Evolutionary conservation across 768 basidiomycete genomes (phyloP).

Genomic region (Boletus barrowsii): DNA sequence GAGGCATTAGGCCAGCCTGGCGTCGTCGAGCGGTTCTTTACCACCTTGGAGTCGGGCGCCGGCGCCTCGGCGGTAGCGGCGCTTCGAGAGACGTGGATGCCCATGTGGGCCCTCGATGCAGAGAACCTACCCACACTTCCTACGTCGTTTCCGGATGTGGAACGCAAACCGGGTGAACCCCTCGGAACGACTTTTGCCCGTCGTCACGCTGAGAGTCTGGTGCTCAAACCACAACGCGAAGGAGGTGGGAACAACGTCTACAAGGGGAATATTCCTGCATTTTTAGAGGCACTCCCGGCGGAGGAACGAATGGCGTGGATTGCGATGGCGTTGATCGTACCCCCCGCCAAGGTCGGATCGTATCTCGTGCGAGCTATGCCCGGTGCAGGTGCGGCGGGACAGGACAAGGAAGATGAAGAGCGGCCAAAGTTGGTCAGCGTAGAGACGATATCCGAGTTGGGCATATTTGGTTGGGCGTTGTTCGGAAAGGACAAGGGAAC

Average conservation of each 20-base stretch:
- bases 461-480: conserved; percentile 86
- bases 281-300: conserved; percentile 59
- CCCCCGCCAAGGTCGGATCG: conserved; percentile 65
- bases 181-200: conserved; percentile 23
- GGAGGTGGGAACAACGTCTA: conserved; percentile 98
- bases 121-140: neutral
- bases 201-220: conserved; percentile 49
- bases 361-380: conserved; percentile 73
- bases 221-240: conserved; percentile 97
- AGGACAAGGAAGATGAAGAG: neutral
- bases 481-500: conserved; percentile 50
- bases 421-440: conserved; percentile 41
- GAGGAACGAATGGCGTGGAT: conserved; percentile 85
- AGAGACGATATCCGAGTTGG: conserved; percentile 85
- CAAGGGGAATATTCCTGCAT: conserved; percentile 72
- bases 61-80: conserved; percentile 35
- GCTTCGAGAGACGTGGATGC: conserved; percentile 79
- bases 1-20: conserved; percentile 76
- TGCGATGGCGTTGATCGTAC: conserved; percentile 88
- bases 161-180: conserved; percentile 9
- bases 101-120: conserved; percentile 74
- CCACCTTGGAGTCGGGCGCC: conserved; percentile 29
- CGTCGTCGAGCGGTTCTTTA: conserved; percentile 72
- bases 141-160: neutral
- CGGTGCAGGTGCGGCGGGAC: neutral